Conservation (phyloP, 1,139 yeast genomes). For the Hyphopichia wangnamkhiaoensis region DNA sequence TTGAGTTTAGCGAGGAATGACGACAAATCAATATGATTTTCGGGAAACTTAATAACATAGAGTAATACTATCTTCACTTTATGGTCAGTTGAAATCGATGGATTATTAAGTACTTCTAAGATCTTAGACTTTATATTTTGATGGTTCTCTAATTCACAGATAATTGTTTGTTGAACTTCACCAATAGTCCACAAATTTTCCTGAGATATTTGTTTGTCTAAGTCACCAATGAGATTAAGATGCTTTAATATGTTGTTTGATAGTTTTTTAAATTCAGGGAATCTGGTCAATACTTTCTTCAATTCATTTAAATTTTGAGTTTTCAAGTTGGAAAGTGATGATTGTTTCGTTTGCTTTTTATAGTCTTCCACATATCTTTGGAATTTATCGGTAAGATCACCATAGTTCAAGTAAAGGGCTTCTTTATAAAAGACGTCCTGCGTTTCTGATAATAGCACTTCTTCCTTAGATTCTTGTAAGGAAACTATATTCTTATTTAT, state of each 20-base stretch:
- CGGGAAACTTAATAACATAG: constrained; percentile 65
- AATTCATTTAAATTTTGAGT: constrained; percentile 80
- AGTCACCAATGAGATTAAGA: constrained; percentile 83
- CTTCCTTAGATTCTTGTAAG: constrained; percentile 35
- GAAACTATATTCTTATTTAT: constrained; percentile 80
- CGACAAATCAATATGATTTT: constrained; percentile 24
- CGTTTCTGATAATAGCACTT: constrained; percentile 31
- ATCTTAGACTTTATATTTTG: constrained; percentile 27
- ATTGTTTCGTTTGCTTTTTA: constrained; percentile 74
- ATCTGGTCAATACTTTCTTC: constrained; percentile 85
- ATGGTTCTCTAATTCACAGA: constrained; percentile 55
- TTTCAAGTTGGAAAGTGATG: constrained; percentile 56
- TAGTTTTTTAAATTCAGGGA: constrained; percentile 87
- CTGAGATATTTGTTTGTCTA: constrained; percentile 65
- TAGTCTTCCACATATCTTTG: constrained; percentile 83
- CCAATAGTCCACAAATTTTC: constrained; percentile 79
- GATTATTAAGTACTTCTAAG: constrained; percentile 27
- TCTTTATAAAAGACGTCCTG: constrained; percentile 78
- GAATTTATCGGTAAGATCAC: constrained; percentile 88
- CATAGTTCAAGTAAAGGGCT: constrained; percentile 86
- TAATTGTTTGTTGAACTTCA: constrained; percentile 84
- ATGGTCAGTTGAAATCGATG: constrained; percentile 25
- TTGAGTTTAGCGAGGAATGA: constrained; percentile 27
- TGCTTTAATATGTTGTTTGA: constrained; percentile 93
- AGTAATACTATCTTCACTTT: constrained; percentile 61